Evolutionary conservation across 106 monocot species (phyloP).

Genomic region (Allium fistulosum): DNA sequence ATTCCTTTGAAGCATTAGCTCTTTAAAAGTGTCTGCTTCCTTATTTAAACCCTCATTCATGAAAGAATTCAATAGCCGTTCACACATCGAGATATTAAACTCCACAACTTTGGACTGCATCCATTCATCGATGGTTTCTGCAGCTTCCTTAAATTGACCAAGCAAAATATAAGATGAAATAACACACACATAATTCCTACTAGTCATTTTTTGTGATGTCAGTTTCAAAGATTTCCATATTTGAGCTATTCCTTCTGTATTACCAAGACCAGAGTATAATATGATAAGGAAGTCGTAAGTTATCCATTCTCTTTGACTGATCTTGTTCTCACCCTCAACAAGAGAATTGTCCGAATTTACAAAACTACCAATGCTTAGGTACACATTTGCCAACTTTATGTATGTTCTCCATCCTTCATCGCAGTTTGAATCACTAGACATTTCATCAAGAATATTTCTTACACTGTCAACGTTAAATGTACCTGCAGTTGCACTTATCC

Average conservation of each 20-base stretch:
- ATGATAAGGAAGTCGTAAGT: constrained; percentile 89
- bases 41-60: constrained; percentile 32
- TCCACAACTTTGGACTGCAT: constrained; percentile 42
- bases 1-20: constrained; percentile 45
- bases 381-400: constrained; percentile 49
- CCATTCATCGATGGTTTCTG: constrained; percentile 75
- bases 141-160: constrained; percentile 64
- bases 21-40: constrained; percentile 33
- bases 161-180: constrained; percentile 62
- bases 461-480: constrained; percentile 51
- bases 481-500: constrained; percentile 76
- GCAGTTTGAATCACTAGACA: constrained; percentile 41
- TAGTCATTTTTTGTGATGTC: constrained; percentile 64
- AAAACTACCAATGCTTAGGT: constrained; percentile 39
- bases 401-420: constrained; percentile 46
- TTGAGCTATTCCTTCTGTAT: constrained; percentile 53
- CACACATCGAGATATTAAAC: constrained; percentile 43
- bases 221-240: constrained; percentile 80
- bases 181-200: constrained; percentile 63
- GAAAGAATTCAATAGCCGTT: constrained; percentile 52
- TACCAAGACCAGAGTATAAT: constrained; percentile 61
- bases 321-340: constrained; percentile 41
- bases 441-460: constrained; percentile 63
- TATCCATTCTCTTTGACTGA: constrained; percentile 60
- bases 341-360: constrained; percentile 32